Base-by-base conservation (phyloP, 805 yeast genomes). In the Sungouiozyma ichnusensis region DNA sequence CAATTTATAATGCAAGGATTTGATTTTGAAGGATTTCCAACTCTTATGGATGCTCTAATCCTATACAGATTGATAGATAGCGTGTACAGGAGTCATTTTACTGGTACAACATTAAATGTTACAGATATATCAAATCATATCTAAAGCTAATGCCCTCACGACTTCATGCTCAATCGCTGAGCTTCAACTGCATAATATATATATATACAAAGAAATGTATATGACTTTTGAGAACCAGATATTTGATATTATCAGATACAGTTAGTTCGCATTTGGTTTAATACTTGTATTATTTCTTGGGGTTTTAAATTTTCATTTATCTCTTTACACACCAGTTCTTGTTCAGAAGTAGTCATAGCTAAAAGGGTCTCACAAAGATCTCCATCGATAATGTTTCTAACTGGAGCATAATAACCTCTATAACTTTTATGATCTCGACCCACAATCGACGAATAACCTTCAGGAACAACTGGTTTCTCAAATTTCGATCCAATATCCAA, bases 381-480 rank as follows among this genome's bases (percentile, higher is more conserved):
- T 8, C 98, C 98, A 62, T 92, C 97, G 34, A 92, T 71, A 2
- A 83, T 78, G 39, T 76, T 72, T 48, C 78, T 80, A 2, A 72
- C 74, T 0, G 97, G 96, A n/a, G 76, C 77, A 57, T 85, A 86
- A 54, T 81, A 82, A 40, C 97, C 72, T 42, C 97, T 65, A 57
- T 71, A 88, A 43, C 72, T 73, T 47, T 74, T 45, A 44, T 79
- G 84, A 47, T 81, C 82, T 43, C 92, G 69, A 0, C 81, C 90
- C 2, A 79, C 67, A n/a, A 77, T 43, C 3, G 72, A 46, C 36
- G 46, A 51, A 7, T 53, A 44, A 5, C 65, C 65, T 42, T 60
- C 62, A 2, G 51, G 44, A 4, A 38, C 33, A 14, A 6, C 3
- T 45, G n/a, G 48, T 40, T 18, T 18, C 18, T 14, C 16, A 29